A percentile compares a stretch with the other conserved stretches of the same genome.
Conservation (phyloP, 73 alveolate genomes). For the Diophrys appendiculata region DNA sequence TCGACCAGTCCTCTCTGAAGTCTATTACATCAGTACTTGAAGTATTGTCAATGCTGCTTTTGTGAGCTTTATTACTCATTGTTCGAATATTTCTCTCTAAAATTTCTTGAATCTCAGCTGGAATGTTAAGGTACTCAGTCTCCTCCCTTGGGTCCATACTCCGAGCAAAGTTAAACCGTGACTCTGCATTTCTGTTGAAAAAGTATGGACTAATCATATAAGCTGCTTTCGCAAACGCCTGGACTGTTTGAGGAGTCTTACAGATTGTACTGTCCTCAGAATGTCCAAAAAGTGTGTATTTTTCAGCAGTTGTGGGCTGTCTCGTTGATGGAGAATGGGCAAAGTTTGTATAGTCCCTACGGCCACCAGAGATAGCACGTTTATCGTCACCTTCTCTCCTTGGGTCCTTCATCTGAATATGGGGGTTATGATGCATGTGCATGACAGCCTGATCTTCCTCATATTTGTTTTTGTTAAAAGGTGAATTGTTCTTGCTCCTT, state of each 20-base stretch:
- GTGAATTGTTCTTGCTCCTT: neutral
- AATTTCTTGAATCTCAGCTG: constrained; percentile 8
- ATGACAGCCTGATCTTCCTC: neutral
- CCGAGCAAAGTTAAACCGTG: constrained; percentile 21
- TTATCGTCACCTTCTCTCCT: constrained; percentile 21
- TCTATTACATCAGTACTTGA: constrained; percentile 25
- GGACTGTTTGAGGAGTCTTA: constrained; percentile 19
- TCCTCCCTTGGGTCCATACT: constrained; percentile 21
- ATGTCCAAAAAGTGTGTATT: constrained; percentile 18
- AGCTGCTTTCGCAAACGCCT: constrained; percentile 1
- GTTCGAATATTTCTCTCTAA: constrained; percentile 23
- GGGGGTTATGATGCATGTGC: constrained; percentile 16
- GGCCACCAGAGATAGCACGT: constrained; percentile 1
- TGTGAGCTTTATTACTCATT: constrained; percentile 23
- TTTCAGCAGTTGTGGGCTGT: constrained; percentile 20
- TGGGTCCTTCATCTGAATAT: neutral
- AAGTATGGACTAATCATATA: constrained; percentile 24
- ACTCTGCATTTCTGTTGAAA: constrained; percentile 14
- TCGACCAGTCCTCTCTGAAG: constrained; percentile 15
- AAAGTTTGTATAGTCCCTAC: neutral
- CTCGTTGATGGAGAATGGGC: constrained; percentile 25
- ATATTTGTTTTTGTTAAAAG: neutral
- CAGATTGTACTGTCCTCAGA: constrained; percentile 20
- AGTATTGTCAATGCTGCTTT: constrained; percentile 22
- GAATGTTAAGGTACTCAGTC: constrained; percentile 1